phyloP scores from a whole-genome alignment of 768 basidiomycete genomes.

The Pleurotus tuber-regium region DNA sequence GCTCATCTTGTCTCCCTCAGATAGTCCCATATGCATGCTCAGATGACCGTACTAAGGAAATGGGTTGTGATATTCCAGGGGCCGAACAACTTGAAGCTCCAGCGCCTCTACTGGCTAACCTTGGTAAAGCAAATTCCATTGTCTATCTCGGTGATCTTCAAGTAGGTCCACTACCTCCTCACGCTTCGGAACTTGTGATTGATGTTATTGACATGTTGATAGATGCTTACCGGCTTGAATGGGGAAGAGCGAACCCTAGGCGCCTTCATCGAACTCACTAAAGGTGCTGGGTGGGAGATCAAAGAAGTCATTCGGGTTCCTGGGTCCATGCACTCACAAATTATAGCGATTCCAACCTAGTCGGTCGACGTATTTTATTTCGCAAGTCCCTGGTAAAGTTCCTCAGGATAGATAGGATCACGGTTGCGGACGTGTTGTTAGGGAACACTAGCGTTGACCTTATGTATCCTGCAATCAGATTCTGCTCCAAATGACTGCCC shows the following conservation, averaged over 20 bases:
- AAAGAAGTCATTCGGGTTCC: background rate
- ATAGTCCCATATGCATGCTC: constrained; percentile 18
- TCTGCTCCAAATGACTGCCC: no score
- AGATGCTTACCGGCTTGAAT: constrained; percentile 28
- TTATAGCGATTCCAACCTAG: constrained; percentile 8
- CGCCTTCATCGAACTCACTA: constrained; percentile 21
- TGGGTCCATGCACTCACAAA: background rate
- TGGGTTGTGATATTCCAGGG: background rate
- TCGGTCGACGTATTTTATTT: no score
- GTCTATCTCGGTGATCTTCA: constrained; percentile 23
- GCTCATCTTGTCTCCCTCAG: background rate
- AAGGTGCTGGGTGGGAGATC: constrained; percentile 26
- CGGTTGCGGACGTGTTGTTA: no score
- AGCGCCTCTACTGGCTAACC: constrained; percentile 24
- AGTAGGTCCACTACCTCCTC: no score
- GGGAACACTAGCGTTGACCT: no score
- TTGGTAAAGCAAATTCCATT: constrained; percentile 19
- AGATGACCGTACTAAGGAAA: constrained; percentile 10
- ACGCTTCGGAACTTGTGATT: background rate
- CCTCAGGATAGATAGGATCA: no score
- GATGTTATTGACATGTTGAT: background rate
- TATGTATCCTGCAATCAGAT: no score
- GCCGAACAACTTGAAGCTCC: constrained; percentile 14
- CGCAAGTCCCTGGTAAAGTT: no score
- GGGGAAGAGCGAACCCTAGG: constrained; percentile 28